phyloP scores from a whole-genome alignment of 2,329 filamentous ascomycete genomes.

The Xylariaceae sp. region DNA sequence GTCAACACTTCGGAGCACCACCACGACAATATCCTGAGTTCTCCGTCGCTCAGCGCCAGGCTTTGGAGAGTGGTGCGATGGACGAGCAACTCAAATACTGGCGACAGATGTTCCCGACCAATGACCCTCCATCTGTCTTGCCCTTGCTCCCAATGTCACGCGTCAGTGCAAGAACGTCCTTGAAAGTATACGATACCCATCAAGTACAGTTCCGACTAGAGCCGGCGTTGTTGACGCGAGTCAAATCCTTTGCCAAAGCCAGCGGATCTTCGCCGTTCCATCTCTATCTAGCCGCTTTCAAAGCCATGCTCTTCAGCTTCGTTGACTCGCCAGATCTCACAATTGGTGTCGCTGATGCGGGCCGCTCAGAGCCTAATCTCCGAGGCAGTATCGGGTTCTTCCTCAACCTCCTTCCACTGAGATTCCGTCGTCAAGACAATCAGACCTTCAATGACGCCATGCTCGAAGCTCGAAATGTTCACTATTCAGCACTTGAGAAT shows the following conservation, averaged over 20 bases:
- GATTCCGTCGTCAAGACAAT: constrained; percentile 7
- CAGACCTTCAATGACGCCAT: constrained; percentile 7
- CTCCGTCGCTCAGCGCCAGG: constrained; percentile 30
- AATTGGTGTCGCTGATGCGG: constrained; percentile 45
- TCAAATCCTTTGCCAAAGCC: constrained; percentile 24
- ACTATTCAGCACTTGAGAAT: constrained; percentile 33
- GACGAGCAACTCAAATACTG: constrained; percentile 35
- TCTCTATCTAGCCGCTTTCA: constrained; percentile 42
- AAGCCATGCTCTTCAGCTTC: constrained; percentile 36
- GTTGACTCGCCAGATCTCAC: constrained; percentile 37
- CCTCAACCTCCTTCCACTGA: constrained; percentile 39
- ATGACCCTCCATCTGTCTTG: constrained; percentile 22
- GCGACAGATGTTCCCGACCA: constrained; percentile 24
- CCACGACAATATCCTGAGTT: constrained; percentile 37
- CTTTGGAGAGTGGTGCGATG: constrained; percentile 28
- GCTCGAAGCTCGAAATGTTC: neutral
- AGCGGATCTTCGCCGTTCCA: constrained; percentile 37
- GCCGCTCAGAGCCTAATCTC: constrained; percentile 28
- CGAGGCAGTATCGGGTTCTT: constrained; percentile 35
- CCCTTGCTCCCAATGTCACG: constrained; percentile 35
- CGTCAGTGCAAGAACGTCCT: constrained; percentile 15
- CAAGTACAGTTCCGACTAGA: constrained; percentile 18
- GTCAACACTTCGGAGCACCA: constrained; percentile 18
- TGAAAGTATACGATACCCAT: constrained; percentile 21
- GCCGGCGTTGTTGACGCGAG: constrained; percentile 11